A percentile compares a stretch with the other conserved stretches of the same genome.
Conservation (phyloP, 345 rosid species). For the Noccaea bulbosa region DNA sequence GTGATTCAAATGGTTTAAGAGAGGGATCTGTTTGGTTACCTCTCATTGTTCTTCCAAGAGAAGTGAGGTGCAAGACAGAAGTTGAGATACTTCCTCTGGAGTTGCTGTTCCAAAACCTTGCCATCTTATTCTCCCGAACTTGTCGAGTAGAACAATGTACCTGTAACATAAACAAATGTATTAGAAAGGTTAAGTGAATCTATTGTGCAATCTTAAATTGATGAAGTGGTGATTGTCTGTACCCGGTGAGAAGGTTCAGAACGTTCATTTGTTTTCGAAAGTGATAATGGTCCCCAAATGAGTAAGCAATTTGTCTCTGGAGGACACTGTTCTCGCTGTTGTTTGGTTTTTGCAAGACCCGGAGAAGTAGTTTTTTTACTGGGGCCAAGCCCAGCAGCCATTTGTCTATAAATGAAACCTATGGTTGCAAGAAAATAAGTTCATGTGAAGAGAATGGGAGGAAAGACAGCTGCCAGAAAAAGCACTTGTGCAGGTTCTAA, state of each 20-base stretch:
- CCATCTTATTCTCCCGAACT: conserved; percentile 90
- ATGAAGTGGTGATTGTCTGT: conserved; percentile 28
- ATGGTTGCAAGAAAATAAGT: conserved; percentile 18
- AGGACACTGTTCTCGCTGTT: conserved; percentile 48
- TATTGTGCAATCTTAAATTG: conserved; percentile 4
- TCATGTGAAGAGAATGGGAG: not conserved
- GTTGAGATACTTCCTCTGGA: conserved; percentile 72
- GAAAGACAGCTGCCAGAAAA: conserved; percentile 6
- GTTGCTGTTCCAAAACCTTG: conserved; percentile 84
- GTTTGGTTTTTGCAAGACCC: conserved; percentile 60
- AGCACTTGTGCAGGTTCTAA: not conserved
- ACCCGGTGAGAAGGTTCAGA: conserved; percentile 96
- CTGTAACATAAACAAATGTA: conserved; percentile 43
- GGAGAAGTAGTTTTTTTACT: conserved; percentile 69
- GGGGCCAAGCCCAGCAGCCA: conserved; percentile 72
- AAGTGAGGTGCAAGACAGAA: conserved; percentile 68
- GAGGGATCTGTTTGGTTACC: conserved; percentile 32
- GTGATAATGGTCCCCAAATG: conserved; percentile 89
- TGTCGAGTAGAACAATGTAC: conserved; percentile 72
- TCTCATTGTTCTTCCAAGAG: conserved; percentile 68
- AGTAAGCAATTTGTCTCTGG: conserved; percentile 70
- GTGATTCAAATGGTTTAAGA: not conserved
- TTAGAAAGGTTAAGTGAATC: conserved; percentile 4
- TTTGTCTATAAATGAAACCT: conserved; percentile 88
- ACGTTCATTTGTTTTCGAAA: conserved; percentile 83